A percentile compares a stretch with the other conserved stretches of the same genome.
Evolutionary conservation across 306 rosid species (phyloP).

Genomic region (Delonix regia): DNA sequence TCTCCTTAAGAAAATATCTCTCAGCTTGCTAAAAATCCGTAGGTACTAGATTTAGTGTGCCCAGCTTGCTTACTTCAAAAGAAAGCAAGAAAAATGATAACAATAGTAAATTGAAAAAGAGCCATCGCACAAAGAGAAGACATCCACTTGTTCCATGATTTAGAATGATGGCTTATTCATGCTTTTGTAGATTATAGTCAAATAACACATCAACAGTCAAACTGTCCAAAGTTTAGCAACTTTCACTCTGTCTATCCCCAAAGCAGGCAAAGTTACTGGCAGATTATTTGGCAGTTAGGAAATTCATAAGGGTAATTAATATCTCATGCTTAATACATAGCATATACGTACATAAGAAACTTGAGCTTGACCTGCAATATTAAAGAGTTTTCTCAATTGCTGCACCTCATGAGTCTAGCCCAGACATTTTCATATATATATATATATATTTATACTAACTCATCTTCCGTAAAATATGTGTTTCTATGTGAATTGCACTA

Average conservation of each 20-base stretch:
- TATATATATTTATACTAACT: background rate
- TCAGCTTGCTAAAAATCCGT: background rate
- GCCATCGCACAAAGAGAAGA: no score
- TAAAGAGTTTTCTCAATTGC: background rate
- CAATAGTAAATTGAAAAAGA: background rate
- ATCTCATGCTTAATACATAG: background rate
- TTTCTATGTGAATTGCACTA: background rate
- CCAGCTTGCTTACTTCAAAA: background rate
- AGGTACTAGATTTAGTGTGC: background rate
- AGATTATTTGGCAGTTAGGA: background rate
- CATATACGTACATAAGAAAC: background rate
- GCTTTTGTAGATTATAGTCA: no score
- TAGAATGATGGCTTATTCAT: no score
- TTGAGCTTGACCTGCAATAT: background rate
- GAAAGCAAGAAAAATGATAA: background rate
- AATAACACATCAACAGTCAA: no score
- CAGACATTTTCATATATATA: background rate
- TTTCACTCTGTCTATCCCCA: background rate
- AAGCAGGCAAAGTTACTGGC: background rate
- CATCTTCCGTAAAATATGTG: background rate
- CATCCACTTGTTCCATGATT: no score
- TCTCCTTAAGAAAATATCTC: background rate
- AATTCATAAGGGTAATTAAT: no score
- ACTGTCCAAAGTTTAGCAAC: no score
- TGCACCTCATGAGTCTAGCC: background rate